phyloP scores from a whole-genome alignment of 75 land plant genomes.

The Larix kaempferi region DNA sequence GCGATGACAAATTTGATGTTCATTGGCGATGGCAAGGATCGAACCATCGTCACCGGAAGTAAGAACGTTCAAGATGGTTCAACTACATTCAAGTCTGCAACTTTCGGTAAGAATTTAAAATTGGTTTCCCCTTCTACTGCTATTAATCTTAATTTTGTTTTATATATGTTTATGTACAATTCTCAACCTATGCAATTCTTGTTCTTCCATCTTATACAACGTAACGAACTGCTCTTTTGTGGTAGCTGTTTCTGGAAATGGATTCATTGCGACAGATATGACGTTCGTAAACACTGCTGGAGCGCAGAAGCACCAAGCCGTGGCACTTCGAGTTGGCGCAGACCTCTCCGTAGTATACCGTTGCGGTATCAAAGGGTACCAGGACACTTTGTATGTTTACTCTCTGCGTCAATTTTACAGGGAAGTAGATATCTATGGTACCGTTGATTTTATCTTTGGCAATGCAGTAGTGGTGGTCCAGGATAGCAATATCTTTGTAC shows the following conservation, averaged over 20 bases:
- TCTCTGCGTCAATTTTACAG: constrained; percentile 13
- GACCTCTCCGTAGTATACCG: constrained; percentile 27
- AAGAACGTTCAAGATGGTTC: constrained; percentile 15
- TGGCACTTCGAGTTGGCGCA: constrained; percentile 30
- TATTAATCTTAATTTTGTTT: too few species aligned
- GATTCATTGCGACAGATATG: constrained; percentile 20
- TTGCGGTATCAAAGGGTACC: constrained; percentile 29
- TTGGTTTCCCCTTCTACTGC: not conserved
- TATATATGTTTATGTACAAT: too few species aligned
- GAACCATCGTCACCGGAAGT: constrained; percentile 20
- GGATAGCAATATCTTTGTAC: constrained; percentile 10
- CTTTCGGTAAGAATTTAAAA: constrained; percentile 14
- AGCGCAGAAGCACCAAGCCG: constrained; percentile 33
- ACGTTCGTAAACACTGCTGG: constrained; percentile 32
- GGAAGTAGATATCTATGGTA: constrained; percentile 9
- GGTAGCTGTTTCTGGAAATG: constrained; percentile 5
- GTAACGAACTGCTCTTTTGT: not conserved
- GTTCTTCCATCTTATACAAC: not conserved
- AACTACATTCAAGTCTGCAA: constrained; percentile 23
- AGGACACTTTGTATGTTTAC: constrained; percentile 20
- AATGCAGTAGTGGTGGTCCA: constrained; percentile 13
- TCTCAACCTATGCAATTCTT: not conserved
- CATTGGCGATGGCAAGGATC: constrained; percentile 22
- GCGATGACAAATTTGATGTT: constrained; percentile 13
- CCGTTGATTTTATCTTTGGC: constrained; percentile 18